Evolutionary conservation across 2,329 filamentous ascomycete species (phyloP).

Genomic region (Colletotrichum magnum): DNA sequence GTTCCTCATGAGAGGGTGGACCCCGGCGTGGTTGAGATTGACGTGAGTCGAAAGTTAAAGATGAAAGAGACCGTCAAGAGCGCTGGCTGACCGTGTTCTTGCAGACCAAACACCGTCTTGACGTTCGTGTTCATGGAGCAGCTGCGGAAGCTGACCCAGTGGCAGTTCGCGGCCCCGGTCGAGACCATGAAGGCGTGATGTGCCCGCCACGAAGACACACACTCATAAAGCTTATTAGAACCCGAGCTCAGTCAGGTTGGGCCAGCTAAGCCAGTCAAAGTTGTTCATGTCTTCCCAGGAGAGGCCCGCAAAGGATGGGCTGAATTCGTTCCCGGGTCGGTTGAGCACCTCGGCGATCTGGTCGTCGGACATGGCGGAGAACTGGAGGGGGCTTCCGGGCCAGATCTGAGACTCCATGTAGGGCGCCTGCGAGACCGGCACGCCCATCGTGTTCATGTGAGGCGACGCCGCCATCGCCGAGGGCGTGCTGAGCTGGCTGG

Average conservation of each 20-base stretch:
- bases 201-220: slow-evolving; percentile 13
- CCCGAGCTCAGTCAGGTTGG: slow-evolving; percentile 57
- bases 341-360: slow-evolving; percentile 78
- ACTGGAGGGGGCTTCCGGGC: slow-evolving; percentile 67
- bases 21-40: slow-evolving; percentile 59
- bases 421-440: slow-evolving; percentile 43
- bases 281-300: slow-evolving; percentile 72
- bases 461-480: slow-evolving; percentile 27
- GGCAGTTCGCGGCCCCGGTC: slow-evolving; percentile 30
- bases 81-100: slow-evolving; percentile 28
- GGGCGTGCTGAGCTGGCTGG: slow-evolving; percentile 29
- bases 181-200: slow-evolving; percentile 37
- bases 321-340: slow-evolving; percentile 72
- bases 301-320: slow-evolving; percentile 67
- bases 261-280: slow-evolving; percentile 70
- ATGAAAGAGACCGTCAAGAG: slow-evolving; percentile 34
- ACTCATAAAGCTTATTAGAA: slow-evolving; percentile 28
- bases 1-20: slow-evolving; percentile 63
- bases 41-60: slow-evolving; percentile 47
- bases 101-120: slow-evolving; percentile 59
- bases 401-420: slow-evolving; percentile 53
- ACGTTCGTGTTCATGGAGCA: slow-evolving; percentile 63
- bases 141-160: slow-evolving; percentile 51
- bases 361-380: slow-evolving; percentile 79
- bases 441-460: slow-evolving; percentile 35